A percentile compares a stretch with the other conserved stretches of the same genome.
phyloP scores from a whole-genome alignment of 805 yeast genomes.

The Kodamaea neixiangensis region DNA sequence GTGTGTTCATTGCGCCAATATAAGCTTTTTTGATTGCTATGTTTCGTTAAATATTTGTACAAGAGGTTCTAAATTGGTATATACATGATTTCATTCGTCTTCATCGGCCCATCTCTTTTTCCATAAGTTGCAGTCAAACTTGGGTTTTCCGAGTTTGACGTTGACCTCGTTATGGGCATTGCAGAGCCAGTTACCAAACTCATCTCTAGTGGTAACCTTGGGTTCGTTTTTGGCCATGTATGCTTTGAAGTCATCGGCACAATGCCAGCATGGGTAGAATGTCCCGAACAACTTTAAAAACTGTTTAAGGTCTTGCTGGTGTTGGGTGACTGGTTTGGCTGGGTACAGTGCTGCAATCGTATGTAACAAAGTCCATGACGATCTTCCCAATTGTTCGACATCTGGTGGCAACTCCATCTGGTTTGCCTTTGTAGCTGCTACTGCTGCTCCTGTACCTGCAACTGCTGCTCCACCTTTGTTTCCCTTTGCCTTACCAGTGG shows the following conservation, averaged over 20 bases:
- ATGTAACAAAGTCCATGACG: constrained; percentile 92
- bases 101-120: constrained; percentile 74
- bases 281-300: constrained; percentile 73
- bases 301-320: constrained; percentile 70
- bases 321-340: constrained; percentile 54
- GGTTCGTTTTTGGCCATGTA: constrained; percentile 60
- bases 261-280: constrained; percentile 91
- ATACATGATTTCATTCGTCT: background rate
- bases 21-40: constrained; percentile 1
- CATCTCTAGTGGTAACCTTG: constrained; percentile 65
- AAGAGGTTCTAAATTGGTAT: background rate
- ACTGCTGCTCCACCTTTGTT: background rate
- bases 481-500: constrained; percentile 25
- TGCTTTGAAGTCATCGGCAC: constrained; percentile 79
- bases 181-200: constrained; percentile 88
- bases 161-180: constrained; percentile 96
- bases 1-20: constrained; percentile 3
- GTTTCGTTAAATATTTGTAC: background rate
- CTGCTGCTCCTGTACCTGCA: constrained; percentile 7
- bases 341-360: constrained; percentile 91
- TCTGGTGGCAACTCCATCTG: constrained; percentile 79
- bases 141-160: constrained; percentile 77
- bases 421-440: constrained; percentile 14
- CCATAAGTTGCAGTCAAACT: constrained; percentile 89
- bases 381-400: constrained; percentile 72